phyloP scores from a whole-genome alignment of 2,329 filamentous ascomycete genomes.

The Neoarthrinium moseri region DNA sequence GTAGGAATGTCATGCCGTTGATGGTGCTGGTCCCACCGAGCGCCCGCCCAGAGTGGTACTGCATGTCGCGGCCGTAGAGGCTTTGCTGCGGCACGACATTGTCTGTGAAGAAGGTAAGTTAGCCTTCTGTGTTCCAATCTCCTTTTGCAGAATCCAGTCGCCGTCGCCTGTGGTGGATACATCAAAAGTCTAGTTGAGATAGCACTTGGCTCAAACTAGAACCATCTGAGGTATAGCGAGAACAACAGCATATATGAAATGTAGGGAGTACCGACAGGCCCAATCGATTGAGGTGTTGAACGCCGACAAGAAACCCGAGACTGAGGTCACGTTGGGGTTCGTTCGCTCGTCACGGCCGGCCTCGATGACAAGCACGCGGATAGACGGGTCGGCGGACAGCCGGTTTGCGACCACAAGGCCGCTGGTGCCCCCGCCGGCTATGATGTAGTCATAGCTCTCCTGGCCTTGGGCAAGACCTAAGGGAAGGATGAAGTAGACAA shows the following conservation, averaged over 20 bases:
- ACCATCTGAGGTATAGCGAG: too few species aligned
- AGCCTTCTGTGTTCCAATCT: too few species aligned
- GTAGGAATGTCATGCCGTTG: constrained; percentile 45
- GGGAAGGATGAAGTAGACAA: too few species aligned
- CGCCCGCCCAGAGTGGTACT: constrained; percentile 33
- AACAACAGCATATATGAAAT: too few species aligned
- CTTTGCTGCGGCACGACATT: constrained; percentile 22
- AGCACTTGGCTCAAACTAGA: too few species aligned
- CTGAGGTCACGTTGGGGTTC: constrained; percentile 31
- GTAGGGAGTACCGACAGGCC: constrained; percentile 18
- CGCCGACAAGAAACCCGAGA: constrained; percentile 22
- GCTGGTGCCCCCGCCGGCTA: constrained; percentile 35
- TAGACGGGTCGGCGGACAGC: constrained; percentile 30
- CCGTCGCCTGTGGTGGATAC: too few species aligned
- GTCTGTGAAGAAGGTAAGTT: too few species aligned
- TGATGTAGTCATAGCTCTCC: constrained; percentile 33
- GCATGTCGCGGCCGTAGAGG: constrained; percentile 29
- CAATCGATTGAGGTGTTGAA: constrained; percentile 31
- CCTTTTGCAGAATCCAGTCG: too few species aligned
- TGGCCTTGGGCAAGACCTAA: not conserved
- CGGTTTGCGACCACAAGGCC: constrained; percentile 36
- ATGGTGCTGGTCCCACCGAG: constrained; percentile 39
- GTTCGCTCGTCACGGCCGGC: constrained; percentile 32
- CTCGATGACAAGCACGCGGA: constrained; percentile 35
- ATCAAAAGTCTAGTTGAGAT: too few species aligned